Conservation (phyloP, 2,329 filamentous ascomycete species). For the Ceratocystis diversiconidia region DNA sequence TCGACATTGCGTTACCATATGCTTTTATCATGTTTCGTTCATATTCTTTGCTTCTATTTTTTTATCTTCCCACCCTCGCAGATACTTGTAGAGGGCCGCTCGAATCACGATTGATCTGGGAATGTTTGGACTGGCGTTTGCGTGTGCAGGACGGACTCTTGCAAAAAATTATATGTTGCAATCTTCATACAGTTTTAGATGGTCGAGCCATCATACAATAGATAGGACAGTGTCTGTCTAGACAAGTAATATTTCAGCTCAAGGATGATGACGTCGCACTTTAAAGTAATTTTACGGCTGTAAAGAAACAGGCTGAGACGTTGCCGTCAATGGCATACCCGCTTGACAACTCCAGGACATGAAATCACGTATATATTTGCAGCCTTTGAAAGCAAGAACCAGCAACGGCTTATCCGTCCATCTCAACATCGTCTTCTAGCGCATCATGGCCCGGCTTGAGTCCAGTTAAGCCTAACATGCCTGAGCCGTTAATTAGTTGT, state of each 20-base stretch:
- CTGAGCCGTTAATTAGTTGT: slow-evolving; percentile 19
- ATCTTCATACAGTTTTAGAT: slow-evolving; percentile 1
- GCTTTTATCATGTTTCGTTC: slow-evolving; percentile 5
- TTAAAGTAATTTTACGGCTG: too few relatives aligned
- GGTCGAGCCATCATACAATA: neutral
- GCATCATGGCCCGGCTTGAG: slow-evolving; percentile 36
- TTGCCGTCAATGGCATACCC: neutral
- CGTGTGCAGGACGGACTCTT: neutral
- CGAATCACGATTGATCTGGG: neutral
- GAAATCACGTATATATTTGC: neutral
- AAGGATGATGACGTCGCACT: neutral
- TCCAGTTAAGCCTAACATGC: slow-evolving; percentile 15
- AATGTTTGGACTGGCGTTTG: slow-evolving; percentile 10
- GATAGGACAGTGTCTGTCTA: neutral
- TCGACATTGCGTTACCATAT: slow-evolving; percentile 2
- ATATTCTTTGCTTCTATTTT: slow-evolving; percentile 8
- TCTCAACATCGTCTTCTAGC: slow-evolving; percentile 34
- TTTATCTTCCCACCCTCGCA: neutral
- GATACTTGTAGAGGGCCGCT: neutral
- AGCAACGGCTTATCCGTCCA: slow-evolving; percentile 38
- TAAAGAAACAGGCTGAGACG: neutral
- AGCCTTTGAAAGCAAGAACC: neutral
- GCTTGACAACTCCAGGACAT: neutral
- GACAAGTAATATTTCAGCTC: neutral
- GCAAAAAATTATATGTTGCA: neutral